Evolutionary conservation across 805 yeast genomes (phyloP).

Genomic region (Lipomyces japonicus): DNA sequence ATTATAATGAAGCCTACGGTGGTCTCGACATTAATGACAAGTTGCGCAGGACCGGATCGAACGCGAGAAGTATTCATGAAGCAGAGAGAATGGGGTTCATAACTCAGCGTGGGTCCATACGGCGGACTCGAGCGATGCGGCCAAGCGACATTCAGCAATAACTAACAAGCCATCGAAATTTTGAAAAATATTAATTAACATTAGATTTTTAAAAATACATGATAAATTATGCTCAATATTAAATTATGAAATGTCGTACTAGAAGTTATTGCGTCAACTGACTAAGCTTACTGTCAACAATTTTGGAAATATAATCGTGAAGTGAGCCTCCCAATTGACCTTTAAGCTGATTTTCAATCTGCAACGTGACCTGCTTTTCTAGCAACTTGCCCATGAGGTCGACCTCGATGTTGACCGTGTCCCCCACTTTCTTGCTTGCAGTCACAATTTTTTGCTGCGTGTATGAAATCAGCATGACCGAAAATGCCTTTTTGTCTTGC

Average conservation of each 20-base stretch:
- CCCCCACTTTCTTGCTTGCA: slow-evolving; percentile 59
- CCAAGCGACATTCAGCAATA: neutral
- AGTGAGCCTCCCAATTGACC: slow-evolving; percentile 49
- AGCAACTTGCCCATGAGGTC: slow-evolving; percentile 90
- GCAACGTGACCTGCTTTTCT: slow-evolving; percentile 71
- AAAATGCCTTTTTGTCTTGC: slow-evolving; percentile 46
- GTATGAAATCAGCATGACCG: slow-evolving; percentile 87
- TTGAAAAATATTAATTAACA: too few relatives aligned
- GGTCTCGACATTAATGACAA: too few relatives aligned
- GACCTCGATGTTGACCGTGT: slow-evolving; percentile 82
- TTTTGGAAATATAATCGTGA: slow-evolving; percentile 46
- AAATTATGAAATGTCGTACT: too few relatives aligned
- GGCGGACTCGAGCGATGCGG: neutral
- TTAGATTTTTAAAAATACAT: too few relatives aligned
- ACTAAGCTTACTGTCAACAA: slow-evolving; percentile 46
- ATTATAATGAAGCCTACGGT: too few relatives aligned
- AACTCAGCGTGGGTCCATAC: neutral
- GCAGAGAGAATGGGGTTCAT: too few relatives aligned
- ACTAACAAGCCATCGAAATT: too few relatives aligned
- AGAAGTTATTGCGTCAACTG: slow-evolving; percentile 1
- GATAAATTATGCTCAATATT: too few relatives aligned
- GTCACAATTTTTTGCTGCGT: slow-evolving; percentile 79
- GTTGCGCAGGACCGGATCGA: too few relatives aligned
- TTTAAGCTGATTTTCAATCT: slow-evolving; percentile 48
- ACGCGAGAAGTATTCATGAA: too few relatives aligned